A percentile compares a stretch with the other conserved stretches of the same genome.
Evolutionary conservation across 208 protist genomes (phyloP).

Genomic region (Porcisia hertigi): DNA sequence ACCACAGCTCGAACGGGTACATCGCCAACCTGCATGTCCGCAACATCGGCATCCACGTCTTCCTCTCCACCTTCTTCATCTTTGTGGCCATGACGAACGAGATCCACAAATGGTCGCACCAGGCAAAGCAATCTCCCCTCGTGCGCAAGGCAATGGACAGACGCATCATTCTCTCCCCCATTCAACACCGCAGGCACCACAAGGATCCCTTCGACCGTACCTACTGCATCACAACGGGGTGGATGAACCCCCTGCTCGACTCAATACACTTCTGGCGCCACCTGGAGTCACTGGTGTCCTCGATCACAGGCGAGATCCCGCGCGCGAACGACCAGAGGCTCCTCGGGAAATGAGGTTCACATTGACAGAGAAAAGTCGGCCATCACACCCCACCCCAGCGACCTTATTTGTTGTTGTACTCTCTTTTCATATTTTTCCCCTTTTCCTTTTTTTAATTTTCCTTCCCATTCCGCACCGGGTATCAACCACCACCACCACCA

Average conservation of each 20-base stretch:
- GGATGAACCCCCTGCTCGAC: constrained; percentile 91
- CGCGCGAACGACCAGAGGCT: constrained; percentile 81
- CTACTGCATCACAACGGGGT: constrained; percentile 97
- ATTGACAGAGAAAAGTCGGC: no score
- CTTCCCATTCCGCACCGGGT: no score
- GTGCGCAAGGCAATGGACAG: constrained; percentile 72
- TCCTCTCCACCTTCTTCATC: constrained; percentile 72
- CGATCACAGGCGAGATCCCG: constrained; percentile 78
- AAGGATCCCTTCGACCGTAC: constrained; percentile 88
- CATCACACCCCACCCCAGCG: no score
- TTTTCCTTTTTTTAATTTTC: no score
- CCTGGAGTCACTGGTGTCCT: constrained; percentile 79
- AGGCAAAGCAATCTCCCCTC: constrained; percentile 54
- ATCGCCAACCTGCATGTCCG: constrained; percentile 53
- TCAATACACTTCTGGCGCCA: constrained; percentile 89
- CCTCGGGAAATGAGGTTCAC: constrained; percentile 61
- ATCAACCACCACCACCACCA: no score
- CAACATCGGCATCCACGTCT: constrained; percentile 73
- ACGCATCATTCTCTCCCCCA: constrained; percentile 82
- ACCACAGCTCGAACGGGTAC: constrained; percentile 49
- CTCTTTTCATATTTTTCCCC: no score
- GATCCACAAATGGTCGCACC: constrained; percentile 95
- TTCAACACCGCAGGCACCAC: constrained; percentile 91
- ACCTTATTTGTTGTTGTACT: no score
- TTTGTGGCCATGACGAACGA: constrained; percentile 93